A percentile compares a stretch with the other conserved stretches of the same genome.
Evolutionary conservation across 2,329 filamentous ascomycete genomes (phyloP).

Genomic region (Penicillium sp.): DNA sequence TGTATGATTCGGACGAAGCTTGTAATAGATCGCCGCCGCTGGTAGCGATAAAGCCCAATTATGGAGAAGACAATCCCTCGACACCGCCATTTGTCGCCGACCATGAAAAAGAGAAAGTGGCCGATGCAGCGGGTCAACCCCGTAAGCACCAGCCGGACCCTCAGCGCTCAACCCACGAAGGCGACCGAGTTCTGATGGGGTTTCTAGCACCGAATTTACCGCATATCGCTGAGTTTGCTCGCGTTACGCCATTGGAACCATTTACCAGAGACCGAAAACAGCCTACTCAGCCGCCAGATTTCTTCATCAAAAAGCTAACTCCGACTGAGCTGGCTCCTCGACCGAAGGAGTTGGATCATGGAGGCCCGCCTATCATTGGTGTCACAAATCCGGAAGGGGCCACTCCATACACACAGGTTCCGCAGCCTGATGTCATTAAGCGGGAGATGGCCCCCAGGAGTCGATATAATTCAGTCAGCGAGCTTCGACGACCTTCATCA

Average conservation of each 20-base stretch:
- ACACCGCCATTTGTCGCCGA: constrained; percentile 38
- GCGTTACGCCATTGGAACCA: constrained; percentile 50
- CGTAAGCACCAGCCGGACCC: constrained; percentile 38
- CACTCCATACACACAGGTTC: not conserved
- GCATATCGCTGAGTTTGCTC: constrained; percentile 64
- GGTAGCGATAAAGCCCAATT: constrained; percentile 32
- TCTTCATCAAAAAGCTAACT: not conserved
- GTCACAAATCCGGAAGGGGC: not conserved
- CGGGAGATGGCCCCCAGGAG: not conserved
- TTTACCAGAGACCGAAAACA: constrained; percentile 34
- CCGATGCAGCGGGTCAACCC: constrained; percentile 29
- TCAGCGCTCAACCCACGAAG: constrained; percentile 58
- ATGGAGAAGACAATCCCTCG: constrained; percentile 29
- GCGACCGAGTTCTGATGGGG: constrained; percentile 61
- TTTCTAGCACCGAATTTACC: constrained; percentile 65
- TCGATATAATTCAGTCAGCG: constrained; percentile 8
- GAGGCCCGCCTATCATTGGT: not conserved
- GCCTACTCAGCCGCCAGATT: constrained; percentile 2
- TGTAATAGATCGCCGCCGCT: constrained; percentile 41
- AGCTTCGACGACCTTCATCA: constrained; percentile 8
- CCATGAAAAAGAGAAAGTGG: constrained; percentile 24
- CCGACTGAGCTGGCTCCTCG: not conserved
- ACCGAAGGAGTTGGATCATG: not conserved
- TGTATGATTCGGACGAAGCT: constrained; percentile 46
- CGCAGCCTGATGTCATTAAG: not conserved